These are phyloP conservation scores for Syzygium syzygioides DNA, from an alignment of 441 rosid species.

Conservation along the genomic window DNA sequence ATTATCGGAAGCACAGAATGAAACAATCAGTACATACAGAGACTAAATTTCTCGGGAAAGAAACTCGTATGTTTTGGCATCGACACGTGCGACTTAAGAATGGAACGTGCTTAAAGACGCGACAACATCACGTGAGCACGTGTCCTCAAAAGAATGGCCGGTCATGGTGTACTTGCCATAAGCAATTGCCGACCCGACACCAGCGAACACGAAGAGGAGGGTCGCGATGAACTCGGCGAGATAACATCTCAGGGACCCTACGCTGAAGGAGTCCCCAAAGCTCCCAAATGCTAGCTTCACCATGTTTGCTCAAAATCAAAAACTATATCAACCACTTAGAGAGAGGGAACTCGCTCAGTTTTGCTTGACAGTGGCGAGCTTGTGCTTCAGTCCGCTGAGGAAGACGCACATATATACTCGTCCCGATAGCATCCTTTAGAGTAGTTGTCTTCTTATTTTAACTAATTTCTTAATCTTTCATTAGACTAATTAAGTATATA, in stretches of 20 bases:
- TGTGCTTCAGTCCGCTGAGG: not conserved
- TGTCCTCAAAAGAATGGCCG: not conserved
- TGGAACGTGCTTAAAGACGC: not conserved
- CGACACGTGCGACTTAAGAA: not conserved
- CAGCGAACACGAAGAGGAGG: constrained; percentile 80
- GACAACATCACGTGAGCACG: not conserved
- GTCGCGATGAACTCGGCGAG: constrained; percentile 84
- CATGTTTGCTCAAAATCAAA: constrained; percentile 22
- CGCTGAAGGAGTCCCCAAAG: constrained; percentile 67
- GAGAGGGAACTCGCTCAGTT: not conserved
- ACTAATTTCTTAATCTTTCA: not conserved
- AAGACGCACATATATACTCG: not conserved
- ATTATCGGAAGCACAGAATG: not conserved
- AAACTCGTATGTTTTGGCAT: not conserved
- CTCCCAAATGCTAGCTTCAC: constrained; percentile 70
- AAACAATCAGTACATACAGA: not conserved
- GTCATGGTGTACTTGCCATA: constrained; percentile 25
- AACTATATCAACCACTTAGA: not conserved
- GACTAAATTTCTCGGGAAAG: not conserved
- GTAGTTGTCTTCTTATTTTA: not conserved
- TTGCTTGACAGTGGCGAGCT: not conserved
- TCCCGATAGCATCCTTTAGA: not conserved
- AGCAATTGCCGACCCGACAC: constrained; percentile 87
- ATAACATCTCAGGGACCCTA: constrained; percentile 57
- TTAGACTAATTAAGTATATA: not conserved